Percentiles rank a stretch among this genome's conserved stretches.
These are phyloP conservation scores for Fraxinus dipetala DNA, from an alignment of 305 asterid species.

Conservation along the genomic window DNA sequence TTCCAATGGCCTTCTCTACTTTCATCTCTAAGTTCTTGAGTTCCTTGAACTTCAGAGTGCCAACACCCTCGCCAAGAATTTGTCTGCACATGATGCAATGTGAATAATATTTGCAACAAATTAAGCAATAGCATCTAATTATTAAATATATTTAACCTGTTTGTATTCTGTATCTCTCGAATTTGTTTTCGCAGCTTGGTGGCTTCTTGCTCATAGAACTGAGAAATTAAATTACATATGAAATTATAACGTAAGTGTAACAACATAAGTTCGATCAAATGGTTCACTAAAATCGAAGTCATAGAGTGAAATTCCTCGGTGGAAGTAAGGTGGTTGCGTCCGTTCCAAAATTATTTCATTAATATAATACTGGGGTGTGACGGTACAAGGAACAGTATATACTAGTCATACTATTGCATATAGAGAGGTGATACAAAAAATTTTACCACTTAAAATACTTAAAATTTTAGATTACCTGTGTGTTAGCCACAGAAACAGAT, in stretches of 20 bases:
- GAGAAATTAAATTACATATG: conserved; percentile 9
- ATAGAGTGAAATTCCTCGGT: background rate
- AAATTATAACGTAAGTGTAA: background rate
- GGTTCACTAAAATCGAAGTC: background rate
- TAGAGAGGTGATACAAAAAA: background rate
- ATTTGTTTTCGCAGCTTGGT: conserved; percentile 58
- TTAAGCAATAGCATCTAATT: background rate
- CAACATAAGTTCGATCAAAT: background rate
- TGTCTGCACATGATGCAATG: conserved; percentile 35
- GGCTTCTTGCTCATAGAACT: conserved; percentile 86
- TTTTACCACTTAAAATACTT: background rate
- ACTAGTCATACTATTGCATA: background rate
- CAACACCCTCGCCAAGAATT: conserved; percentile 76
- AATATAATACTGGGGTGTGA: too few species aligned
- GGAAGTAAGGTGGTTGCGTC: background rate
- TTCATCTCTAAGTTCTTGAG: conserved; percentile 54
- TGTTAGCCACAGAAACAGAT: conserved; percentile 44
- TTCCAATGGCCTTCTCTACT: conserved; percentile 74
- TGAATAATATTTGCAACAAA: background rate
- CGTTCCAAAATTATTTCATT: background rate
- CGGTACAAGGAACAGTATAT: background rate
- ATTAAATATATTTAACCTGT: conserved; percentile 36
- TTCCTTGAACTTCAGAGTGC: conserved; percentile 51
- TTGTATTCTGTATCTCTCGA: conserved; percentile 53
- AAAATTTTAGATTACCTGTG: conserved; percentile 31